Evolutionary conservation across 805 yeast genomes (phyloP), one percentile per base, ranked within the genome.

Genomic region (Suhomyces sp.): DNA sequence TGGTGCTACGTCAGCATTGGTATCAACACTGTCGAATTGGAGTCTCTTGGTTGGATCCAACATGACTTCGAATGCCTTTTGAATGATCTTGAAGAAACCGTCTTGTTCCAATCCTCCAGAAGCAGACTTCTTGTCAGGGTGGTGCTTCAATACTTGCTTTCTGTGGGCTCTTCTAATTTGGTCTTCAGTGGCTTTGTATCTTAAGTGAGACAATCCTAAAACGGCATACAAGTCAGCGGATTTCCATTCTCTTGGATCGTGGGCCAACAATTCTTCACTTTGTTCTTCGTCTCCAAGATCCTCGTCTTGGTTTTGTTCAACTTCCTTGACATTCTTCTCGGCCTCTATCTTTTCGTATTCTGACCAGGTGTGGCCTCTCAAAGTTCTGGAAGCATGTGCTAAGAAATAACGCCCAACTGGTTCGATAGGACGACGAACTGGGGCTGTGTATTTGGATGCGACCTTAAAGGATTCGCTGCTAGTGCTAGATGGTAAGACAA

Each of bases 241-340:
- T 77, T 94, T 94, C 99, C 99, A 94, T 70, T 94, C 97, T 81
- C 96, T 88, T 68, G 99, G 97, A 70, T 94, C 98, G 66, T 89
- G 96, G 31, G 80, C 74, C 62, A 94, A 82, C 74, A 93, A 79
- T 51, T 85, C 87, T 51, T 74, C 85, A 48, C 74, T 70, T 70
- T 84, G 87, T 54, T 85, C 90, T 60, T 86, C 92, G 65, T 91
- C 96, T 29, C 87, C 82, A 63, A 84, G 82, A 60, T 85, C 86
- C 51, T 83, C 88, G 54, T 81, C 83, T 54, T 69, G 73, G 57
- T 81, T 67, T 61, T 82, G 87, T 62, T 88, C 96, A 57, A 84
- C 83, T 53, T 74, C 73, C 64, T 81, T 80, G 65, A 88, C 96
- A 72, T 89, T 89, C 74, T 84, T 85, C 69, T 87, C 96, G 56